A percentile compares a stretch with the other conserved stretches of the same genome.
phyloP scores from a whole-genome alignment of 768 basidiomycete species.

The Xerocomus spinulosus region DNA sequence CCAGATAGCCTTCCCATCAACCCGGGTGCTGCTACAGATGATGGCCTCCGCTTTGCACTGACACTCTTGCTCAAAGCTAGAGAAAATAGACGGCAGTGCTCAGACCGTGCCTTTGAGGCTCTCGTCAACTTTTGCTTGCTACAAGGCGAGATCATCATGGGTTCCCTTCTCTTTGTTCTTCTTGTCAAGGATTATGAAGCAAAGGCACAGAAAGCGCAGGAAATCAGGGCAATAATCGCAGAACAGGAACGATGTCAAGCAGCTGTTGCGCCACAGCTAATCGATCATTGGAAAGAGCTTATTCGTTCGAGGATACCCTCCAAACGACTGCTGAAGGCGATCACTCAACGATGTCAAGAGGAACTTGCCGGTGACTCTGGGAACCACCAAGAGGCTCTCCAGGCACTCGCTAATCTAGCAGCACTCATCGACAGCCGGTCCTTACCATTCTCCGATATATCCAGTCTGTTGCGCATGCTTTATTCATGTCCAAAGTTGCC shows the following conservation, averaged over 20 bases:
- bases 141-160: conserved; percentile 78
- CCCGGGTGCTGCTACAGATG: conserved; percentile 34
- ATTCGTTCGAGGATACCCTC: conserved; percentile 17
- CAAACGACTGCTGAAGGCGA: conserved; percentile 31
- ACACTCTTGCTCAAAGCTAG: conserved; percentile 50
- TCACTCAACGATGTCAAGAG: conserved; percentile 27
- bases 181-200: conserved; percentile 61
- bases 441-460: conserved; percentile 42
- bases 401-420: conserved; percentile 59
- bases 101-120: conserved; percentile 55
- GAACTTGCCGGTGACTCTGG: conserved; percentile 28
- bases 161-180: conserved; percentile 61
- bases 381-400: conserved; percentile 39
- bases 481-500: conserved; percentile 42
- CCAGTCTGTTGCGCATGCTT: conserved; percentile 43
- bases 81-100: conserved; percentile 50
- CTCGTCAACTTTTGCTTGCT: conserved; percentile 62
- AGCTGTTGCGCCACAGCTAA: conserved; percentile 11
- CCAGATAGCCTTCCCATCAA: conserved; percentile 29
- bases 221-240: conserved; percentile 19
- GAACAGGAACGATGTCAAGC: conserved; percentile 15
- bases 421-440: conserved; percentile 46
- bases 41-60: conserved; percentile 47
- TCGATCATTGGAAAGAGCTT: conserved; percentile 19
- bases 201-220: conserved; percentile 28